Base-by-base conservation (phyloP, 163 green algal species). In the Botryococcus braunii region DNA sequence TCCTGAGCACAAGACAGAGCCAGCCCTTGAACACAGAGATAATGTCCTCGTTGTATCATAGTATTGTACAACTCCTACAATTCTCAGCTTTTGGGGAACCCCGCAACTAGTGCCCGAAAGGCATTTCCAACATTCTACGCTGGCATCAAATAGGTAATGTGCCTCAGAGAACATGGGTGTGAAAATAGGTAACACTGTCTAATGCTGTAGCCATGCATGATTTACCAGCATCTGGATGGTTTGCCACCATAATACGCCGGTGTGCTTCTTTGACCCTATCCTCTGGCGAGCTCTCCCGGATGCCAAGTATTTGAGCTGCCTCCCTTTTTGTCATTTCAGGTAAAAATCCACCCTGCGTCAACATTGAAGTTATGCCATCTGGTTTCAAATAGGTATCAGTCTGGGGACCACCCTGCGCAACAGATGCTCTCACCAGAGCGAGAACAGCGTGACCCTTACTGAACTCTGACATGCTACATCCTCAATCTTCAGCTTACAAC, bases 161-260 rank as follows among this genome's bases (percentile, higher is more conserved):
- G n/a, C n/a, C 36, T 52, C 59, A 27, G 21, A 25, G 4, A 8
- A 7, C 32, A 71, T 32, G 25, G 43, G 23, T 13, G 37, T 59
- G 9, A n/a, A 34, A n/a, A n/a, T n/a, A n/a, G n/a, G n/a, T n/a
- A n/a, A n/a, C n/a, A n/a, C n/a, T 38, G 52, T 34, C 52, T 11
- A 27, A 25, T 34, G 11, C 9, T 62, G 52, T 27, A 13, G n/a
- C n/a, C n/a, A n/a, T n/a, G n/a, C n/a, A n/a, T n/a, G n/a, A n/a
- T n/a, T 25, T 66, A 74, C 81, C 84, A 62, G 75, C 74, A 67
- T 99, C 95, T 8, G 95, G 95, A 68, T 99, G 95, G 75, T 99
- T 99, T 43, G 95, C 94, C 52, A 96, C 91, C 92, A 99, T 99
- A 68, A 99, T 94, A 29, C 79, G 77, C 5, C 89, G 63, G 80